Evolutionary conservation across 2,329 filamentous ascomycete genomes (phyloP).

Genomic region (Phaeosphaeria sp.): DNA sequence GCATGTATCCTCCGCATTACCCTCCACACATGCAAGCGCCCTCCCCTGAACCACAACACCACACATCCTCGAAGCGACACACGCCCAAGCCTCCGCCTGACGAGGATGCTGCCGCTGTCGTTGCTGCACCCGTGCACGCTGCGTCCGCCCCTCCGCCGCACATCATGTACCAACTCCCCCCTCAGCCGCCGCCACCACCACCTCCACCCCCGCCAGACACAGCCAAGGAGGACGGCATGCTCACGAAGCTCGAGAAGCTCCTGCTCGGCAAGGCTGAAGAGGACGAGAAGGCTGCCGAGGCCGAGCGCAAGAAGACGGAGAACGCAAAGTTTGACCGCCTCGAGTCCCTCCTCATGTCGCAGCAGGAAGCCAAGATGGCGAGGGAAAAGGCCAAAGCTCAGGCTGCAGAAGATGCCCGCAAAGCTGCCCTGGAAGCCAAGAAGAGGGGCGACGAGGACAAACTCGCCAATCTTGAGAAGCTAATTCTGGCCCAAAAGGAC

Average conservation of each 20-base stretch:
- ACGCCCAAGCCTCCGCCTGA: constrained; percentile 38
- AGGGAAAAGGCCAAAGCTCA: constrained; percentile 46
- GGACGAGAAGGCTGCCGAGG: constrained; percentile 34
- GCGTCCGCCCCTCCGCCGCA: constrained; percentile 11
- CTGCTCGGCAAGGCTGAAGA: constrained; percentile 39
- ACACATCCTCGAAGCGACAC: constrained; percentile 23
- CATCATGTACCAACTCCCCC: constrained; percentile 7
- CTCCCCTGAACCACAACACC: constrained; percentile 29
- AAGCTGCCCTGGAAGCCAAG: constrained; percentile 35
- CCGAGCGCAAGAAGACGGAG: constrained; percentile 40
- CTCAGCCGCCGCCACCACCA: constrained; percentile 7
- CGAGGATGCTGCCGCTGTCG: constrained; percentile 12
- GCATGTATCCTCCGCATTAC: constrained; percentile 35
- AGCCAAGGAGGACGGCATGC: constrained; percentile 38
- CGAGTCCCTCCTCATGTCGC: constrained; percentile 43
- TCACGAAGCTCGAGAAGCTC: constrained; percentile 39
- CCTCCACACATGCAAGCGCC: constrained; percentile 29
- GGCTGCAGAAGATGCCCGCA: constrained; percentile 39
- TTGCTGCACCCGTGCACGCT: too few relatives aligned
- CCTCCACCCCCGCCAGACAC: constrained; percentile 30
- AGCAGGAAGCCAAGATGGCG: constrained; percentile 44
- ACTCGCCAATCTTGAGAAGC: constrained; percentile 43
- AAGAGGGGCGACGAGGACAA: constrained; percentile 47
- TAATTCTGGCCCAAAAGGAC: constrained; percentile 52
- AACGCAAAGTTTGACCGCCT: constrained; percentile 46